Percentiles rank a stretch among this genome's conserved stretches.
These are phyloP conservation scores for Lipomyces yamadae DNA, from an alignment of 805 yeast genomes.

Conservation along the genomic window DNA sequence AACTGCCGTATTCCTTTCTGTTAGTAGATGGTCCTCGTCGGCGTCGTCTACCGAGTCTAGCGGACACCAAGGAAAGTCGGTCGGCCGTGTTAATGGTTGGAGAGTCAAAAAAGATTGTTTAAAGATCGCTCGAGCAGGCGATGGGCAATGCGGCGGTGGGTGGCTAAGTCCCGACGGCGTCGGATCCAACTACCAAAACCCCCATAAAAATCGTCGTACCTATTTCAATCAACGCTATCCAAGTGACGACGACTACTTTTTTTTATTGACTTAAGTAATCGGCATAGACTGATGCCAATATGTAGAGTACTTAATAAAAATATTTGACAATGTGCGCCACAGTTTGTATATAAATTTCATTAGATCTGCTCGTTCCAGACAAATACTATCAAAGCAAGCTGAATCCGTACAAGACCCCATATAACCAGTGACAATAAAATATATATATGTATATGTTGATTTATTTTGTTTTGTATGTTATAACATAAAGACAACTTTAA, in stretches of 20 bases:
- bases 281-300: too few species aligned
- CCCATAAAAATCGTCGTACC: not conserved
- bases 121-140: not conserved
- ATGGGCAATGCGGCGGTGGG: not conserved
- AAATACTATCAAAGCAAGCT: conserved; percentile 17
- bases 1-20: too few species aligned
- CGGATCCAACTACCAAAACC: not conserved
- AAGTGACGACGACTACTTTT: not conserved
- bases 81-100: not conserved
- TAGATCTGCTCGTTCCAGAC: not conserved
- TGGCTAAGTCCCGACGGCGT: not conserved
- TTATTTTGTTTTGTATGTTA: not conserved
- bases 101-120: not conserved
- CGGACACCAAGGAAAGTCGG: not conserved
- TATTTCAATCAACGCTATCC: not conserved
- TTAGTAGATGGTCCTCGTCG: too few species aligned
- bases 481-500: not conserved
- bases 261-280: too few species aligned
- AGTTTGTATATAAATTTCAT: not conserved
- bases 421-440: not conserved
- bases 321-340: too few species aligned
- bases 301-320: too few species aligned
- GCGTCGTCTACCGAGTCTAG: too few species aligned
- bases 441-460: not conserved
- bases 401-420: not conserved